These are phyloP conservation scores for Dictyostelium firmibasis DNA, from an alignment of 78 protist species.

Conservation along the genomic window DNA sequence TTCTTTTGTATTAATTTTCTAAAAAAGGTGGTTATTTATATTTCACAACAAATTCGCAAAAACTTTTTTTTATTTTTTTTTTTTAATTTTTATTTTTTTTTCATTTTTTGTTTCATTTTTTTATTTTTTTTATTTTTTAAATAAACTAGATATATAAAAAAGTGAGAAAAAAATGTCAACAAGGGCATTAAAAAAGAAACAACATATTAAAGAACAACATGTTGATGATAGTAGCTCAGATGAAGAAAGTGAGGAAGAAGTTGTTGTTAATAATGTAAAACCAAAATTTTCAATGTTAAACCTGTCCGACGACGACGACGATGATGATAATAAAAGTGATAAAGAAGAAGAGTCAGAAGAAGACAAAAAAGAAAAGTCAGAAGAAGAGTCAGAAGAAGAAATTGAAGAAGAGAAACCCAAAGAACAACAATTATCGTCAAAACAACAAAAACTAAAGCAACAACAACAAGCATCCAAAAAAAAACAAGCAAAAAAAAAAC, in stretches of 20 bases:
- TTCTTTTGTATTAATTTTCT: too few relatives aligned
- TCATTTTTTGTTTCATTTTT: background rate
- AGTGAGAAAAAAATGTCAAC: conserved; percentile 40
- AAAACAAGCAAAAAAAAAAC: conserved; percentile 11
- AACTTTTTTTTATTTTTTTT: background rate
- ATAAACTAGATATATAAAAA: background rate
- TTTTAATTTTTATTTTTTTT: background rate
- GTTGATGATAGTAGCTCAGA: background rate
- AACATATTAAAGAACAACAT: background rate
- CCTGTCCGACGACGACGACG: conserved; percentile 22
- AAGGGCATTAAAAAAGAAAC: conserved; percentile 53
- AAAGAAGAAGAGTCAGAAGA: conserved; percentile 22
- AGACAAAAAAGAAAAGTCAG: background rate
- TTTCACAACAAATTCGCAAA: background rate
- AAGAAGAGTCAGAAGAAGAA: background rate
- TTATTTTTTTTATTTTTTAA: background rate
- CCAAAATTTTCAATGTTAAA: conserved; percentile 55
- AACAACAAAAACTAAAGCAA: background rate
- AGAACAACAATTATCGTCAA: background rate
- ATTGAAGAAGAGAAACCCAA: background rate
- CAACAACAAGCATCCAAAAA: background rate
- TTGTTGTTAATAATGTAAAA: background rate
- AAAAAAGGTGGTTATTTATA: background rate
- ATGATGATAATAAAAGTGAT: background rate
- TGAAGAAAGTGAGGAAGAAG: background rate